phyloP scores from a whole-genome alignment of 495 filamentous ascomycete species.

The Rhizodiscina lignyota region DNA sequence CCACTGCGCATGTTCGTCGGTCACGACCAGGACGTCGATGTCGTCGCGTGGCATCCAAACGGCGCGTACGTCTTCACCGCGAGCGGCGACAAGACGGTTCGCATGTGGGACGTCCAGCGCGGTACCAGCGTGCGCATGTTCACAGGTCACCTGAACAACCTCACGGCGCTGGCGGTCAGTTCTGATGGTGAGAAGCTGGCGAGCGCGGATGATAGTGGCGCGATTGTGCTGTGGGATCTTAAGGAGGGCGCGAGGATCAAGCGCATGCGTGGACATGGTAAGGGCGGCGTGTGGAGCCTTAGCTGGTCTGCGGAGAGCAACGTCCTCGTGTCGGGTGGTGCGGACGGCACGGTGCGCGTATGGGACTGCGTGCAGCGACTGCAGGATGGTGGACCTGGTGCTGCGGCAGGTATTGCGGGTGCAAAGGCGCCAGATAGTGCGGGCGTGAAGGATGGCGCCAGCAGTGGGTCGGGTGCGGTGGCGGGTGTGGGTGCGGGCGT shows the following conservation, averaged over 20 bases:
- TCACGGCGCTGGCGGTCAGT: conserved; percentile 68
- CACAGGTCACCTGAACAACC: conserved; percentile 70
- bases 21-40: conserved; percentile 77
- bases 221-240: conserved; percentile 87
- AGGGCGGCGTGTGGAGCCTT: conserved; percentile 84
- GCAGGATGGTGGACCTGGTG: conserved; percentile 12
- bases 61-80: conserved; percentile 83
- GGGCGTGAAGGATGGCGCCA: conserved; percentile 17
- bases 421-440: conserved; percentile 18
- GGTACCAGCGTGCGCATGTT: conserved; percentile 82
- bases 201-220: conserved; percentile 68
- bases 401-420: conserved; percentile 16
- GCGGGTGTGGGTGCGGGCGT: conserved; percentile 11
- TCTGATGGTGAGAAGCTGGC: conserved; percentile 78
- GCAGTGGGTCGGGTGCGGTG: conserved; percentile 16
- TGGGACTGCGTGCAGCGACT: conserved; percentile 47
- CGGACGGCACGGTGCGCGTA: conserved; percentile 81
- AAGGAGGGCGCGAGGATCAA: conserved; percentile 68
- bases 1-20: conserved; percentile 79
- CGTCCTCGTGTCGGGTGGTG: conserved; percentile 72
- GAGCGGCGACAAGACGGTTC: conserved; percentile 73
- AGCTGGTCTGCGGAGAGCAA: conserved; percentile 81
- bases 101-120: conserved; percentile 89
- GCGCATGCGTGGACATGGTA: conserved; percentile 83
- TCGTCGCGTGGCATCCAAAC: conserved; percentile 81